A percentile compares a stretch with the other conserved stretches of the same genome.
phyloP scores from a whole-genome alignment of 768 basidiomycete genomes.

The Mycena alexandri region DNA sequence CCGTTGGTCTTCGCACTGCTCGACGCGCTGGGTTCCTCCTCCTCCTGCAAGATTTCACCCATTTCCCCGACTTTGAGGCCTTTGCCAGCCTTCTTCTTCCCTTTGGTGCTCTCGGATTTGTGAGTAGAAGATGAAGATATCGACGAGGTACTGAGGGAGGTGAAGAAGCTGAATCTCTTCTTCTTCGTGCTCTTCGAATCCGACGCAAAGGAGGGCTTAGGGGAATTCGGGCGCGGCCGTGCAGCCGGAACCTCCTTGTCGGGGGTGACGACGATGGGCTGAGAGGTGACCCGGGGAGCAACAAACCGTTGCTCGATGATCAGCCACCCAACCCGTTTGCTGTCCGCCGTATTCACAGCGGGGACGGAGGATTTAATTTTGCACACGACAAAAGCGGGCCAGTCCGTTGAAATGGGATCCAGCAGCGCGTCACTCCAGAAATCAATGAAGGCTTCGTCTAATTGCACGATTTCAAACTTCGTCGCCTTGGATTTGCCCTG shows the following conservation, averaged over 20 bases:
- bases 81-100: slow-evolving; percentile 51
- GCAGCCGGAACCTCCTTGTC: slow-evolving; percentile 38
- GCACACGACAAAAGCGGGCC: slow-evolving; percentile 80
- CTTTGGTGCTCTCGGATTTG: slow-evolving; percentile 47
- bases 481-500: slow-evolving; percentile 55
- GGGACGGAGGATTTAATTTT: slow-evolving; percentile 65
- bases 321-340: slow-evolving; percentile 70
- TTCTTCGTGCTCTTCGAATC: slow-evolving; percentile 64
- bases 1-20: slow-evolving; percentile 20
- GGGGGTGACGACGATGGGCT: slow-evolving; percentile 30
- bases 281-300: slow-evolving; percentile 50
- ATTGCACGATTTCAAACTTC: slow-evolving; percentile 60
- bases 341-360: slow-evolving; percentile 43
- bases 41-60: slow-evolving; percentile 76
- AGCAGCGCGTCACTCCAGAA: slow-evolving; percentile 84
- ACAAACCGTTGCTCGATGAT: slow-evolving; percentile 75
- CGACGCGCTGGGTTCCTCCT: slow-evolving; percentile 43
- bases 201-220: slow-evolving; percentile 61
- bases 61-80: slow-evolving; percentile 70
- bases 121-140: slow-evolving; percentile 45
- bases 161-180: slow-evolving; percentile 78
- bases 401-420: slow-evolving; percentile 73
- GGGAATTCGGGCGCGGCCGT: slow-evolving; percentile 51
- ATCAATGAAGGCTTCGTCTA: slow-evolving; percentile 88
- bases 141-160: slow-evolving; percentile 49